Evolutionary conservation across 345 rosid species (phyloP), one percentile per base, ranked within the genome.

Genomic region (Pugionium cornutum): DNA sequence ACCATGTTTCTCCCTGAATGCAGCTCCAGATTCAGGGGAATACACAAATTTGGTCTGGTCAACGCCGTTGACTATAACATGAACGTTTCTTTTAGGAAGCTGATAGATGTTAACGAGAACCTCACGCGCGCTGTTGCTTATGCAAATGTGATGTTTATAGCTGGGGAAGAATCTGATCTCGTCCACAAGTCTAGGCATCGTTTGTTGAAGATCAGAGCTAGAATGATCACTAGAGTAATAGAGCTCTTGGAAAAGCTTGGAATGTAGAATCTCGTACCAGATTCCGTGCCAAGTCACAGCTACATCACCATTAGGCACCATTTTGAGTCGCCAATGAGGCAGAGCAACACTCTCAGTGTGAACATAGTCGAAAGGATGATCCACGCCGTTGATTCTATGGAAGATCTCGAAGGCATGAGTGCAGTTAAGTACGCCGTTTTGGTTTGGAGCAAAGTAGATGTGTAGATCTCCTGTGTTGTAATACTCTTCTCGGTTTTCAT

Each of bases 241-340:
- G 37, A 83, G 88, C 58, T 86, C 97, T 75, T 83, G 79, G 9
- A 83, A 77, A n/a, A 84, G 33, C 66, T 82, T 82, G 0, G 94
- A 88, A 80, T 88, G 88, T 76, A 91, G 82, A 50, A 80, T 84
- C 78, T 88, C 97, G 37, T 80, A 82, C 91, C 86, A 80, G 28
- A 84, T 84, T 5, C 89, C 94, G 31, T 84, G 94, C 92, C 97
- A 86, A 1, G 89, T 91, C 55, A 82, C 92, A 4, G 86, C 92
- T 9, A 86, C 71, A 53, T 74, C 28, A 6, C 62, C 43, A 0
- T 72, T 76, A 25, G 80, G 72, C 18, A 83, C 75, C 75, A 10
- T 48, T 58, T 86, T 83, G 0, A 81, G 78, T 2, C 86, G 80
- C 86, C 85, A 83, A 52, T 84, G 89, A 4, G 91, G 86, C 61